These are phyloP conservation scores for Backusella circina DNA, from an alignment of 192 early-diverging fungal genomes.

Conservation along the genomic window DNA sequence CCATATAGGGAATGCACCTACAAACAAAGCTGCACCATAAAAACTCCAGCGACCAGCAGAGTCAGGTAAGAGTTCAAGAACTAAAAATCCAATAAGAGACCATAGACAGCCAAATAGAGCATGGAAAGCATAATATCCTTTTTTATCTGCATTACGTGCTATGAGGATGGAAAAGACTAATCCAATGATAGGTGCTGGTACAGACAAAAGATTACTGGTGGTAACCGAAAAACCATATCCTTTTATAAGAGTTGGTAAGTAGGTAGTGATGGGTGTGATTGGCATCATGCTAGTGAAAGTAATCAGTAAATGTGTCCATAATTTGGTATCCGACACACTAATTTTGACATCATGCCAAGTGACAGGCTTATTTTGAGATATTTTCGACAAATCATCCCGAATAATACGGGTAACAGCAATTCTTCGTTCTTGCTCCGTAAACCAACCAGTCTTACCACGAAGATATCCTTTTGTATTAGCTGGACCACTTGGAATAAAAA, in stretches of 20 bases:
- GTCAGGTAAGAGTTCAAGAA: conserved; percentile 28
- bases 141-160: conserved; percentile 10
- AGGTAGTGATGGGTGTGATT: conserved; percentile 6
- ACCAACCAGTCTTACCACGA: conserved; percentile 37
- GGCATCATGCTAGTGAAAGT: conserved; percentile 23
- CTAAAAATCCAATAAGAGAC: conserved; percentile 23
- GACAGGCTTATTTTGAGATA: conserved; percentile 21
- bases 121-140: conserved; percentile 15
- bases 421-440: conserved; percentile 44
- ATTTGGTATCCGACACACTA: neutral
- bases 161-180: conserved; percentile 8
- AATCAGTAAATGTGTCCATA: conserved; percentile 27
- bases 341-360: conserved; percentile 10
- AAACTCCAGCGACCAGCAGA: conserved; percentile 27
- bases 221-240: conserved; percentile 14
- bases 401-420: conserved; percentile 63
- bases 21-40: conserved; percentile 16
- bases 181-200: conserved; percentile 10
- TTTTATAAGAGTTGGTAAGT: conserved; percentile 20
- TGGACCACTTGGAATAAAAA: conserved; percentile 48
- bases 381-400: conserved; percentile 53
- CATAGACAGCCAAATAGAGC: conserved; percentile 10
- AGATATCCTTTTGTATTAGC: conserved; percentile 27
- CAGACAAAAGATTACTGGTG: conserved; percentile 17
- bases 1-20: conserved; percentile 15